A percentile compares a stretch with the other conserved stretches of the same genome.
These are phyloP conservation scores for Microbotryum intermedium DNA, from an alignment of 1,284 basidiomycete genomes.

Conservation along the genomic window DNA sequence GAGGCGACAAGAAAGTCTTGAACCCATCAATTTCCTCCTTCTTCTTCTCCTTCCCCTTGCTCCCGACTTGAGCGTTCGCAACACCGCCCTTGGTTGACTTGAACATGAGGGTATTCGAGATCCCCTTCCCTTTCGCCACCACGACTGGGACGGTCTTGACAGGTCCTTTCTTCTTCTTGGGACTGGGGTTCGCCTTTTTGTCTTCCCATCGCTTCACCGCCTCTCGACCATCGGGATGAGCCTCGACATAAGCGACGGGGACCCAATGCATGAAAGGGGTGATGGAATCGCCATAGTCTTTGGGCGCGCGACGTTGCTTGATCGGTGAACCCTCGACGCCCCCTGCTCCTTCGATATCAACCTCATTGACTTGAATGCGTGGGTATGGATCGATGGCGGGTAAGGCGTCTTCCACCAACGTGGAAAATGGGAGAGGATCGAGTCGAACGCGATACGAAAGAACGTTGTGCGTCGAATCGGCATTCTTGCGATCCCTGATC, in stretches of 20 bases:
- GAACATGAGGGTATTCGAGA: no score
- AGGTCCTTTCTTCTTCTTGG: not conserved
- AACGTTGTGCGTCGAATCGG: constrained; percentile 2
- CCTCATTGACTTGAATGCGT: not conserved
- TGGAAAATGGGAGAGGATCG: not conserved
- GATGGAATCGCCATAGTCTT: not conserved
- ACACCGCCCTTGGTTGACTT: no score
- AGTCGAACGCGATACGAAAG: constrained; percentile 21
- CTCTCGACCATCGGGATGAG: not conserved
- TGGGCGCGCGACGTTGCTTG: not conserved
- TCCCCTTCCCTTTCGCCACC: no score
- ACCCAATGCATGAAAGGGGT: constrained; percentile 12
- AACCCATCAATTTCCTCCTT: no score
- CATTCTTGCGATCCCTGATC: constrained; percentile 10
- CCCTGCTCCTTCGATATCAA: no score
- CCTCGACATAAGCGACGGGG: not conserved
- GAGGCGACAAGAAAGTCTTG: no score
- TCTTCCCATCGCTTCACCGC: not conserved
- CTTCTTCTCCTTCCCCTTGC: no score
- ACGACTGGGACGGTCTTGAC: no score
- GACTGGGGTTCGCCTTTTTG: not conserved
- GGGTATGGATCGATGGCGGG: constrained; percentile 6
- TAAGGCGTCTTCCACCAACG: not conserved
- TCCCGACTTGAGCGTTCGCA: no score
- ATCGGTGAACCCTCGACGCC: not conserved